Evolutionary conservation across 2,329 filamentous ascomycete genomes (phyloP).

Genomic region (Fusarium camptoceras): DNA sequence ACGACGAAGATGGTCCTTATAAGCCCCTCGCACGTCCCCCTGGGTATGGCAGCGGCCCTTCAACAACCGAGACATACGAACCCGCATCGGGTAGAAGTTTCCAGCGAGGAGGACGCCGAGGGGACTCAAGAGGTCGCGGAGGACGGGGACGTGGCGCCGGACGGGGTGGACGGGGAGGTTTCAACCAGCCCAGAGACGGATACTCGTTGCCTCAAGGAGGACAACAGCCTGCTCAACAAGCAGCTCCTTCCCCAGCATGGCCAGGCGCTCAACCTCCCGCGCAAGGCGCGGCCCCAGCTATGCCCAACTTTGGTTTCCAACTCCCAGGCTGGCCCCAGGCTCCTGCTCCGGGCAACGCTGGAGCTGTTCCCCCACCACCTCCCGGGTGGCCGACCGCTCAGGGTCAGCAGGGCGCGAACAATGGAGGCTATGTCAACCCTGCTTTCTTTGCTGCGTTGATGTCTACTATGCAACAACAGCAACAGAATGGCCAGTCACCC

Average conservation of each 20-base stretch:
- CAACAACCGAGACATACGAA: slow-evolving; percentile 55
- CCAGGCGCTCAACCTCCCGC: slow-evolving; percentile 27
- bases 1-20: slow-evolving; percentile 76
- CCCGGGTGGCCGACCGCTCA: slow-evolving; percentile 50
- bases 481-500: slow-evolving; percentile 48
- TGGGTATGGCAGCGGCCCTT: slow-evolving; percentile 67
- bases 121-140: slow-evolving; percentile 60
- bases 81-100: slow-evolving; percentile 48
- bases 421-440: slow-evolving; percentile 66
- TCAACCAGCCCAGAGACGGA: slow-evolving; percentile 52
- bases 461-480: slow-evolving; percentile 56
- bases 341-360: slow-evolving; percentile 38
- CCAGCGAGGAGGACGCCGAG: slow-evolving; percentile 57
- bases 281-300: slow-evolving; percentile 39
- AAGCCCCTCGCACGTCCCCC: slow-evolving; percentile 76
- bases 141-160: slow-evolving; percentile 57
- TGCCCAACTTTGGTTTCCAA: slow-evolving; percentile 58
- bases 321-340: slow-evolving; percentile 58
- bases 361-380: slow-evolving; percentile 57
- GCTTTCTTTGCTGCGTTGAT: slow-evolving; percentile 66
- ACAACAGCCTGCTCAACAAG: slow-evolving; percentile 51
- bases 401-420: slow-evolving; percentile 50
- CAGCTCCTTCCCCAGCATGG: slow-evolving; percentile 30
- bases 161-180: slow-evolving; percentile 55
- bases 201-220: slow-evolving; percentile 55